Evolutionary conservation across 2,329 filamentous ascomycete genomes (phyloP).

Genomic region (Fonsecaea monophora): DNA sequence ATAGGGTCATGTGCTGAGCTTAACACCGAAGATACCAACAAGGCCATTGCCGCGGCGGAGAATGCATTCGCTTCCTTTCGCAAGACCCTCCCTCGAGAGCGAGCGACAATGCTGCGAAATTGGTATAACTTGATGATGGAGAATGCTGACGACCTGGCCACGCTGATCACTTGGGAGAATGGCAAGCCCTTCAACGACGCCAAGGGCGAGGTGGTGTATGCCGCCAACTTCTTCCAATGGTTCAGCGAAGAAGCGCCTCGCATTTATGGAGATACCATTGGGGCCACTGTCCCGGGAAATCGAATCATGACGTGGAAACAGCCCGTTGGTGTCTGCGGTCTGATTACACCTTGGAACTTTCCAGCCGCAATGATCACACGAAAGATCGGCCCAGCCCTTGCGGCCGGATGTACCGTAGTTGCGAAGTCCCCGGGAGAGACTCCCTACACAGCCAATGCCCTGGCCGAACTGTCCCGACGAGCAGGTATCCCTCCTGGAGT

Average conservation of each 20-base stretch:
- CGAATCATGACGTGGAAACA: slow-evolving; percentile 69
- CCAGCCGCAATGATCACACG: slow-evolving; percentile 61
- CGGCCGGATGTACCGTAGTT: slow-evolving; percentile 94
- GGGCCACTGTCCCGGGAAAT: slow-evolving; percentile 64
- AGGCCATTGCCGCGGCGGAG: slow-evolving; percentile 82
- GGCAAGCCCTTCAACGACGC: slow-evolving; percentile 70
- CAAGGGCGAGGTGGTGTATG: slow-evolving; percentile 65
- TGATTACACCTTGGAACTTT: slow-evolving; percentile 74
- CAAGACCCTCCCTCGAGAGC: slow-evolving; percentile 66
- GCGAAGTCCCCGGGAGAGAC: slow-evolving; percentile 92
- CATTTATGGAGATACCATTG: slow-evolving; percentile 67
- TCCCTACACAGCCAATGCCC: slow-evolving; percentile 84
- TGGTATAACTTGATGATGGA: slow-evolving; percentile 73
- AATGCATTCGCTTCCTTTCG: slow-evolving; percentile 70
- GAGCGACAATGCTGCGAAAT: slow-evolving; percentile 66
- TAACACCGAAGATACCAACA: slow-evolving; percentile 75
- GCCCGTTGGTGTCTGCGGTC: slow-evolving; percentile 70
- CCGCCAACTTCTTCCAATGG: slow-evolving; percentile 68
- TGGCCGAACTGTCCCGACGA: slow-evolving; percentile 83
- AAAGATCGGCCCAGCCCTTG: slow-evolving; percentile 67
- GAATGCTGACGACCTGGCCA: slow-evolving; percentile 70
- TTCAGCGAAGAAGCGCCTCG: slow-evolving; percentile 68
- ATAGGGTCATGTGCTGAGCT: slow-evolving; percentile 87
- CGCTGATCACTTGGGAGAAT: slow-evolving; percentile 72
- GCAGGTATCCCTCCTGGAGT: slow-evolving; percentile 91